Conservation (phyloP, 805 yeast species). For the Hanseniaspora thailandica region DNA sequence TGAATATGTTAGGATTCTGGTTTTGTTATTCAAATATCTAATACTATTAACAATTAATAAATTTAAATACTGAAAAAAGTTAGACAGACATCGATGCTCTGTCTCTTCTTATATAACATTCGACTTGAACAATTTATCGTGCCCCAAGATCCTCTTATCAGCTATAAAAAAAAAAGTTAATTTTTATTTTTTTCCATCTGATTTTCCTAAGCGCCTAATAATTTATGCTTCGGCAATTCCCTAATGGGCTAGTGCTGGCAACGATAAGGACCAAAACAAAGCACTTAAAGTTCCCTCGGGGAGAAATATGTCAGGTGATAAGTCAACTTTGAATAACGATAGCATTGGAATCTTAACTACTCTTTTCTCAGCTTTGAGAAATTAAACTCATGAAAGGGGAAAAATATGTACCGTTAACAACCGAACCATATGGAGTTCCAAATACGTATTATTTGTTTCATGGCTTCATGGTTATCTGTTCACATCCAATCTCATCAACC, state of each 20-base stretch:
- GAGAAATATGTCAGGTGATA: too few species aligned
- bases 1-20: constrained; percentile 1
- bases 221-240: not conserved
- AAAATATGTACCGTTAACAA: not conserved
- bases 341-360: not conserved
- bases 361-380: not conserved
- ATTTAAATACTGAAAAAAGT: too few species aligned
- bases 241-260: not conserved
- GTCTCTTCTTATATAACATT: too few species aligned
- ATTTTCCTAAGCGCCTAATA: not conserved
- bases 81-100: too few species aligned
- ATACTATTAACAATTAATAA: too few species aligned
- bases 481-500: constrained; percentile 6
- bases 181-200: not conserved
- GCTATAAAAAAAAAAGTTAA: not conserved
- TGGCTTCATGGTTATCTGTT: not conserved
- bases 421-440: too few species aligned
- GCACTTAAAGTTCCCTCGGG: too few species aligned
- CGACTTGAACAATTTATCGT: too few species aligned
- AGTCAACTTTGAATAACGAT: too few species aligned
- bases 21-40: not conserved
- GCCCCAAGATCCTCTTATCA: too few species aligned
- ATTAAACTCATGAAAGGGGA: too few species aligned
- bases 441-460: too few species aligned
- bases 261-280: not conserved